Evolutionary conservation across 345 rosid species (phyloP).

Genomic region (Eutrema heterophyllum): DNA sequence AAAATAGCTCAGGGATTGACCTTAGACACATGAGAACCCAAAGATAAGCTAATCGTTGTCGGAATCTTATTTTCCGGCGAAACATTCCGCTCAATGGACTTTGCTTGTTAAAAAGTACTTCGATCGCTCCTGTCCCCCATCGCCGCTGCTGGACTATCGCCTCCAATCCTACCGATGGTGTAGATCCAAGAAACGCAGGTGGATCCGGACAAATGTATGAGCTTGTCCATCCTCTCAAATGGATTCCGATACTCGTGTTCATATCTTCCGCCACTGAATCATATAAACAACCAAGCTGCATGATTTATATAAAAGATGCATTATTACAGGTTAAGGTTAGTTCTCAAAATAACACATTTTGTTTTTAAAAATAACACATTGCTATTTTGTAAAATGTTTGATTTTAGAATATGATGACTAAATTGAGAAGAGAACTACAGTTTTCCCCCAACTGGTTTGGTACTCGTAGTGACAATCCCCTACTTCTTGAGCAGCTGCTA

Average conservation of each 20-base stretch:
- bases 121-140: conserved; percentile 53
- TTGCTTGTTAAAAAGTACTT: conserved; percentile 34
- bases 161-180: no score
- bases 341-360: no score
- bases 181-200: no score
- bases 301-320: no score
- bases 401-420: not conserved
- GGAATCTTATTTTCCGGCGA: conserved; percentile 31
- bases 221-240: no score
- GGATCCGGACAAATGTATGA: no score
- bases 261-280: no score
- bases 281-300: no score
- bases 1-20: conserved; percentile 53
- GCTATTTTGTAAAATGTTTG: not conserved
- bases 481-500: conserved; percentile 41
- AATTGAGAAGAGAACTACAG: conserved; percentile 20
- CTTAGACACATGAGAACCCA: conserved; percentile 9
- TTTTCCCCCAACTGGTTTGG: conserved; percentile 45
- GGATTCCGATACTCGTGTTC: no score
- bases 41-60: conserved; percentile 44
- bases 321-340: no score
- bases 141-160: conserved; percentile 41
- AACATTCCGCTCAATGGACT: conserved; percentile 36
- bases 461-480: conserved; percentile 42
- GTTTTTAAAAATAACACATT: not conserved